A percentile compares a stretch with the other conserved stretches of the same genome.
These are phyloP conservation scores for Falciphora oryzae DNA, from an alignment of 2,329 filamentous ascomycete species.

Conservation along the genomic window DNA sequence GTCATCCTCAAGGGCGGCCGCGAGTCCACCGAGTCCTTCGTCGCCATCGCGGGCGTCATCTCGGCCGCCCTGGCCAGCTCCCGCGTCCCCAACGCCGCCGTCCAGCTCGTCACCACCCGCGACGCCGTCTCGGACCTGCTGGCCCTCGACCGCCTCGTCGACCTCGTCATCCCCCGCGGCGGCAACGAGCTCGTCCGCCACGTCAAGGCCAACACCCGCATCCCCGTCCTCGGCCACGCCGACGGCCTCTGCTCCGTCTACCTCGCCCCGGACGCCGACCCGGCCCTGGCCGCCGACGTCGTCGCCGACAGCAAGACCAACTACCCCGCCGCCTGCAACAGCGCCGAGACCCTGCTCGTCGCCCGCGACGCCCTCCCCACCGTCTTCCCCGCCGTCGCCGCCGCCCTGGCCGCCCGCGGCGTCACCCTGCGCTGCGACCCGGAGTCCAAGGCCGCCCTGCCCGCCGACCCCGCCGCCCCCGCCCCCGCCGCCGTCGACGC, in stretches of 20 bases:
- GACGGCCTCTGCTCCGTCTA: slow-evolving; percentile 90
- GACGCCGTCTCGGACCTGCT: slow-evolving; percentile 88
- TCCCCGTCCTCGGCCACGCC: slow-evolving; percentile 92
- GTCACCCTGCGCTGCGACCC: slow-evolving; percentile 79
- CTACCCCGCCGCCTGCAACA: slow-evolving; percentile 95
- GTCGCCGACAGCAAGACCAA: slow-evolving; percentile 88
- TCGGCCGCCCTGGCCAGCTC: slow-evolving; percentile 68
- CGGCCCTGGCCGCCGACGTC: slow-evolving; percentile 64
- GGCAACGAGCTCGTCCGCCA: slow-evolving; percentile 85
- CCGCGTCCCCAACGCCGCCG: slow-evolving; percentile 73
- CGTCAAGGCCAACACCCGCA: slow-evolving; percentile 86
- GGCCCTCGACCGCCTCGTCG: slow-evolving; percentile 78
- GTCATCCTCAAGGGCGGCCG: slow-evolving; percentile 97
- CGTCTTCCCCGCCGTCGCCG: slow-evolving; percentile 65
- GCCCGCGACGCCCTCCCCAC: slow-evolving; percentile 62
- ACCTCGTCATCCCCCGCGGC: slow-evolving; percentile 89
- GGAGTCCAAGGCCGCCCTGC: slow-evolving; percentile 58
- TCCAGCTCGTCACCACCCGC: slow-evolving; percentile 90
- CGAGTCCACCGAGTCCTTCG: slow-evolving; percentile 92
- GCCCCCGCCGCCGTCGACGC: slow-evolving; percentile 54
- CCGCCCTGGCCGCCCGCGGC: slow-evolving; percentile 67
- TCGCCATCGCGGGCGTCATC: slow-evolving; percentile 82
- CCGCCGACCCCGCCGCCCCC: slow-evolving; percentile 36
- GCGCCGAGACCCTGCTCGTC: slow-evolving; percentile 85
- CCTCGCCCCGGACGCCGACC: slow-evolving; percentile 72